Conservation (phyloP, 164 flowering plant species). For the Vitis rupestris region DNA sequence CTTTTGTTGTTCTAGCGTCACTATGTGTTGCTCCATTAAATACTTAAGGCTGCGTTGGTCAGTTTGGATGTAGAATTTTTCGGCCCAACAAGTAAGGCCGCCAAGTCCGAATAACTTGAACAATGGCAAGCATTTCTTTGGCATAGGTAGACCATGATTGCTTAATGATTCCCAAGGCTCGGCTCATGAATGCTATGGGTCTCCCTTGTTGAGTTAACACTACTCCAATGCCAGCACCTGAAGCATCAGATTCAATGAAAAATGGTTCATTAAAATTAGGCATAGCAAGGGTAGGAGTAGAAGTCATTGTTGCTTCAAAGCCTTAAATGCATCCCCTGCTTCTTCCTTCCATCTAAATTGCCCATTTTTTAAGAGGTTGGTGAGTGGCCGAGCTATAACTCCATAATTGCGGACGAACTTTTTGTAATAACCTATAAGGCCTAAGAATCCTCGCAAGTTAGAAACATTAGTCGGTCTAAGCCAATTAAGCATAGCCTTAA, state of each 20-base stretch:
- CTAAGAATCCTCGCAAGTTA: not conserved
- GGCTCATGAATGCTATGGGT: not conserved
- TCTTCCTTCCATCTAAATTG: not conserved
- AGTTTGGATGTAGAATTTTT: no score
- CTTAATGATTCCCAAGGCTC: no score
- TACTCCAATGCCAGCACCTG: not conserved
- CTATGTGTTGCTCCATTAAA: not conserved
- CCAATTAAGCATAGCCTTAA: not conserved
- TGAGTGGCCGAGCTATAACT: not conserved
- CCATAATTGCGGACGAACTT: not conserved
- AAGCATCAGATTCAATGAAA: not conserved
- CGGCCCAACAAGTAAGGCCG: no score
- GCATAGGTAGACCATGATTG: no score
- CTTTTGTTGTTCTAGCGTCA: not conserved
- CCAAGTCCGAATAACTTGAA: no score
- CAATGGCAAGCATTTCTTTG: no score
- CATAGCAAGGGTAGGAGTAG: not conserved
- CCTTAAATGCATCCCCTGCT: not conserved
- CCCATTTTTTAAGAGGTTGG: not conserved
- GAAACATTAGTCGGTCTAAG: not conserved
- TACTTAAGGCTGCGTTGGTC: no score
- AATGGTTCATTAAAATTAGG: conserved; percentile 1
- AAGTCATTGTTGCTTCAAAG: not conserved
- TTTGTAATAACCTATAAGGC: not conserved
- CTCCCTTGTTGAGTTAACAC: not conserved